phyloP scores from a whole-genome alignment of 2,329 filamentous ascomycete species.

The Didymosphaeria variabile region DNA sequence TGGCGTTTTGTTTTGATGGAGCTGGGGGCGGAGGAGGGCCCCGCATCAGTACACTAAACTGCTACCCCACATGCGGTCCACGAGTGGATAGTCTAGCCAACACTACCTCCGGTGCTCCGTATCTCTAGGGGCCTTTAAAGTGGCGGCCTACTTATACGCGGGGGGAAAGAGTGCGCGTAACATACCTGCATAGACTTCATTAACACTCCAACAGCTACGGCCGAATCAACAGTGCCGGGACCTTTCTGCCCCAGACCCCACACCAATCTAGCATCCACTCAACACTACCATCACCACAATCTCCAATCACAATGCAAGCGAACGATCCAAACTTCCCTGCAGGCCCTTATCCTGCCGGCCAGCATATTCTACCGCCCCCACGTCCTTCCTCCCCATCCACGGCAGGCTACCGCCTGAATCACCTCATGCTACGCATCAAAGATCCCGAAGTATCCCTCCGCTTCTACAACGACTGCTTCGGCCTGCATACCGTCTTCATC shows the following conservation, averaged over 20 bases:
- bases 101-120: no score
- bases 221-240: no score
- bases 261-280: no score
- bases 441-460: constrained; percentile 35
- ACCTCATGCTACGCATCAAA: constrained; percentile 47
- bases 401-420: constrained; percentile 40
- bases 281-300: constrained; percentile 17
- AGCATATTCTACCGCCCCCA: constrained; percentile 38
- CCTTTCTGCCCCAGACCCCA: no score
- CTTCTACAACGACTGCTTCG: constrained; percentile 48
- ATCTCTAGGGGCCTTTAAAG: neutral
- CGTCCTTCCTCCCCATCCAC: constrained; percentile 37
- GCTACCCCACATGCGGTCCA: constrained; percentile 21
- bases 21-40: neutral
- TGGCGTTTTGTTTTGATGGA: no score
- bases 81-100: constrained; percentile 4
- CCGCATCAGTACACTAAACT: neutral
- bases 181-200: neutral
- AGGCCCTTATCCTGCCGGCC: constrained; percentile 29
- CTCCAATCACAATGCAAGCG: no score
- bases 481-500: constrained; percentile 46
- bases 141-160: neutral
- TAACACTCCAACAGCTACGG: neutral
- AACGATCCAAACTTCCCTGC: constrained; percentile 34
- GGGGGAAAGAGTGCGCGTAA: neutral